Evolutionary conservation across 2,329 filamentous ascomycete species (phyloP).

Genomic region (Claviceps quebecensis): DNA sequence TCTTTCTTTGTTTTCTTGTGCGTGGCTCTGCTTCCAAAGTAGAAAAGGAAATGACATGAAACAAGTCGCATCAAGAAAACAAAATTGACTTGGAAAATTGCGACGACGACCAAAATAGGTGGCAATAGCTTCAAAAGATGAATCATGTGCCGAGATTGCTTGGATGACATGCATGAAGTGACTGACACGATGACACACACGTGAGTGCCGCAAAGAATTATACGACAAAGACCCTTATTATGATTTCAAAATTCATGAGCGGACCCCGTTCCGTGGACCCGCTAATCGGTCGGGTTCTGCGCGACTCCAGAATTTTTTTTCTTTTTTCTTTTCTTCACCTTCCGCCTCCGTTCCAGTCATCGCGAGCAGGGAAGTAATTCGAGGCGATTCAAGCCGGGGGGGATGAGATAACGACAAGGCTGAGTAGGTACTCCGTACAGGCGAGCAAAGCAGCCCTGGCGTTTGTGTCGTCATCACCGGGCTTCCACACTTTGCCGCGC

Average conservation of each 20-base stretch:
- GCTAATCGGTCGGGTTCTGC: constrained; percentile 1
- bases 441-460: not conserved
- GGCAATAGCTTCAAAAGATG: not conserved
- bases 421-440: not conserved
- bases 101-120: too few relatives aligned
- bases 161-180: not conserved
- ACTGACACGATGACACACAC: not conserved
- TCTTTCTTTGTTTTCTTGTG: too few relatives aligned
- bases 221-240: constrained; percentile 2
- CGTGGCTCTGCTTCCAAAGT: too few relatives aligned
- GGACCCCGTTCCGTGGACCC: constrained; percentile 1
- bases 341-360: not conserved
- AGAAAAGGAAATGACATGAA: not conserved
- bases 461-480: not conserved
- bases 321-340: not conserved
- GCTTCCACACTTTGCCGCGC: not conserved
- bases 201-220: not conserved
- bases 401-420: constrained; percentile 4
- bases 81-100: not conserved
- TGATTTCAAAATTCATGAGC: constrained; percentile 4
- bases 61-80: too few relatives aligned
- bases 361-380: not conserved
- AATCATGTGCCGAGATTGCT: not conserved
- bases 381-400: not conserved
- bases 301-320: constrained; percentile 2